phyloP scores from a whole-genome alignment of 768 basidiomycete species.

The Russula brevipes region DNA sequence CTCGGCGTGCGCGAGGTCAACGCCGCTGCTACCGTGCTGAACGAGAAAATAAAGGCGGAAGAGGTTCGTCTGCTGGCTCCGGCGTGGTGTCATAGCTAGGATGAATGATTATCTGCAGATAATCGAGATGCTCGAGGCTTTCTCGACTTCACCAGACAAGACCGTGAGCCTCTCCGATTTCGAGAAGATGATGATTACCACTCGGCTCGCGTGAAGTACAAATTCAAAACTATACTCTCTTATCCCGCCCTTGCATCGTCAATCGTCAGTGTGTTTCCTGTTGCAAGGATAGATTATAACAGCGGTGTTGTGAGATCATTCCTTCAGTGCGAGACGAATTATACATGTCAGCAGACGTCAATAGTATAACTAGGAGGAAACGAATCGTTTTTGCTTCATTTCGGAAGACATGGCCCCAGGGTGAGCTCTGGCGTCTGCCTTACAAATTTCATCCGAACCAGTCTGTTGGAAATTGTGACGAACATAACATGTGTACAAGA shows the following conservation, averaged over 20 bases:
- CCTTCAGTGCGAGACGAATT: no score
- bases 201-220: conserved; percentile 44
- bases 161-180: conserved; percentile 67
- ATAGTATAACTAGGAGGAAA: background rate
- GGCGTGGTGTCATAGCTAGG: background rate
- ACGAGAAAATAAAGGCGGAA: conserved; percentile 68
- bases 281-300: background rate
- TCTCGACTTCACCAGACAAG: conserved; percentile 65
- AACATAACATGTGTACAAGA: no score
- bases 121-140: conserved; percentile 72
- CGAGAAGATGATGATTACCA: conserved; percentile 64
- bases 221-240: background rate
- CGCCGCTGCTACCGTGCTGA: conserved; percentile 53
- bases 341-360: background rate
- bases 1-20: conserved; percentile 66
- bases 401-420: conserved; percentile 7
- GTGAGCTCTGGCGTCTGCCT: background rate
- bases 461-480: no score
- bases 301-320: background rate
- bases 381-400: conserved; percentile 19
- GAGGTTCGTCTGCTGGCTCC: conserved; percentile 43
- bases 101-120: conserved; percentile 42
- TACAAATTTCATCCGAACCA: no score
- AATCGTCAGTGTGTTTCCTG: no score
- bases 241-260: background rate